A percentile compares a stretch with the other conserved stretches of the same genome.
phyloP scores from a whole-genome alignment of 805 yeast genomes.

The Myxozyma udenii region DNA sequence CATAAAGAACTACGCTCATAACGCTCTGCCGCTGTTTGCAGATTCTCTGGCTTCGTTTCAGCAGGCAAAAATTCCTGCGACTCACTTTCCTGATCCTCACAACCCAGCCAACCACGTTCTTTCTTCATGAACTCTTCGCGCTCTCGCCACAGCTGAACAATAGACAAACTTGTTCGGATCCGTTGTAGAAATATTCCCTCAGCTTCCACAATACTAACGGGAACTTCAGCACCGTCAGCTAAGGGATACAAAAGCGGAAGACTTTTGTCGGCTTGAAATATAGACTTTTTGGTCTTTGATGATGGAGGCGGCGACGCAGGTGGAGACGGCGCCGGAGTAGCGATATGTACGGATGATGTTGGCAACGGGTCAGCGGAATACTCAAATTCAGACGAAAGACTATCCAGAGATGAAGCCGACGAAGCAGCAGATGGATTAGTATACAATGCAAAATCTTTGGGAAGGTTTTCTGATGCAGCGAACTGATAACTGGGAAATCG shows the following conservation, averaged over 20 bases:
- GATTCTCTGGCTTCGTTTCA: conserved; percentile 3
- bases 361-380: conserved; percentile 48
- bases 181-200: conserved; percentile 60
- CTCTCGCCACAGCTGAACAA: conserved; percentile 68
- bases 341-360: conserved; percentile 60
- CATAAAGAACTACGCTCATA: neutral
- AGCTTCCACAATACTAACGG: conserved; percentile 78
- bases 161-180: conserved; percentile 63
- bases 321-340: conserved; percentile 89
- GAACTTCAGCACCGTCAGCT: conserved; percentile 47
- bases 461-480: conserved; percentile 43
- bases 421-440: conserved; percentile 43
- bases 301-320: conserved; percentile 50
- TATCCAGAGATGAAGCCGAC: conserved; percentile 47
- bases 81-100: neutral
- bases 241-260: conserved; percentile 65
- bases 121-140: conserved; percentile 66
- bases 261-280: conserved; percentile 62
- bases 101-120: conserved; percentile 59
- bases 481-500: conserved; percentile 71
- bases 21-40: neutral
- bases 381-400: conserved; percentile 39
- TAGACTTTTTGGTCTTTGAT: conserved; percentile 32
- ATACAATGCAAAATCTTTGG: conserved; percentile 42
- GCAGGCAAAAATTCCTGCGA: too few species aligned